These are phyloP conservation scores for Ophiostoma perfectum DNA, from an alignment of 2,329 filamentous ascomycete species.

Conservation along the genomic window DNA sequence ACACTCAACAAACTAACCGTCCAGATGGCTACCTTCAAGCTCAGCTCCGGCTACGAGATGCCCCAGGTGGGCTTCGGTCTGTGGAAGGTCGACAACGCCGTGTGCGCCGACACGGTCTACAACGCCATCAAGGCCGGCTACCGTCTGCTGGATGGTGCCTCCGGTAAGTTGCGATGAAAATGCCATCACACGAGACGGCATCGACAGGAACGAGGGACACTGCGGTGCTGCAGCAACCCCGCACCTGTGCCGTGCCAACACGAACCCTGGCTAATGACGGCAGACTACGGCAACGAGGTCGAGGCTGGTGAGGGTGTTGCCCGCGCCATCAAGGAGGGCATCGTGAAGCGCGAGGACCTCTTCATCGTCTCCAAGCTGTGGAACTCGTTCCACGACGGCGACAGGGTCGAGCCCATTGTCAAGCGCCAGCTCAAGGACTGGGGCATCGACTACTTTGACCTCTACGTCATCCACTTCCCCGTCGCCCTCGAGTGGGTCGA, in stretches of 20 bases:
- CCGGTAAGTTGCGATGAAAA: constrained; percentile 41
- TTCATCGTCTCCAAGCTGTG: constrained; percentile 93
- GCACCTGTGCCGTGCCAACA: neutral
- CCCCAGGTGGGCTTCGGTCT: constrained; percentile 71
- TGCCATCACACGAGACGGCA: too few relatives aligned
- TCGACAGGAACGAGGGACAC: neutral
- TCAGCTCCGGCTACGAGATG: constrained; percentile 63
- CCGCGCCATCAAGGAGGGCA: constrained; percentile 72
- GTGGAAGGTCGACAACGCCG: constrained; percentile 76
- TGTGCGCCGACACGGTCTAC: constrained; percentile 71
- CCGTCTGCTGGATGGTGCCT: constrained; percentile 56
- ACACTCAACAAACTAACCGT: constrained; percentile 27
- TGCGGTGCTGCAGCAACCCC: neutral
- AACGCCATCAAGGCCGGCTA: constrained; percentile 63
- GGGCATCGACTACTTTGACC: constrained; percentile 83
- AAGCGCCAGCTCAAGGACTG: constrained; percentile 75
- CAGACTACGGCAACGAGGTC: constrained; percentile 79
- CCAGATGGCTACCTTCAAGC: constrained; percentile 47
- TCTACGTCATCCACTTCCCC: constrained; percentile 87
- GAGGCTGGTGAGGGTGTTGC: constrained; percentile 71
- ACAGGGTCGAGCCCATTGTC: constrained; percentile 69
- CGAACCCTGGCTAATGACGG: neutral
- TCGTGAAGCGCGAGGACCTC: constrained; percentile 79
- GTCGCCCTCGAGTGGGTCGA: constrained; percentile 81
- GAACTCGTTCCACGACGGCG: constrained; percentile 82